Base-by-base conservation (phyloP, 306 rosid species). In the Prunus mira region DNA sequence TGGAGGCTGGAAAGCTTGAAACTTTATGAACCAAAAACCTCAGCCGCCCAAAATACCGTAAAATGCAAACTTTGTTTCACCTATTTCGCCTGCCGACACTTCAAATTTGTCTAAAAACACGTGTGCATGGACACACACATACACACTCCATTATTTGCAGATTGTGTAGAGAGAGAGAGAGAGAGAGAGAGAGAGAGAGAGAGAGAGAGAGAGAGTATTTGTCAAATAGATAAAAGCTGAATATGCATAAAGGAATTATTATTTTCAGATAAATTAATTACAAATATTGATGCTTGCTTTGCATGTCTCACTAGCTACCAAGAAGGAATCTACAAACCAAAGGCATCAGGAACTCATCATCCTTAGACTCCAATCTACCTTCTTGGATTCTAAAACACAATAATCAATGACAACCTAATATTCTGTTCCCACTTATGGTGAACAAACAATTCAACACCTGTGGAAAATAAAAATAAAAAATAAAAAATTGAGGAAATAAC, bases 11-110 rank as follows among this genome's bases (percentile, higher is more conserved):
- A 77, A 41, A 34, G 69, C 20, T 51, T 19, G 45, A 51, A 43
- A 46, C 43, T 17, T 47, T 51, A 81, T 62, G 85, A 70, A 67
- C 82, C 70, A 52, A 24, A 61, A 73, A 34, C 66, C 82, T 78
- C 78, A 79, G 78, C 79, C 79, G 71, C 84, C 74, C 69, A 45
- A 17, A 9, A 46, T 46, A 38, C 60, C 75, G 25, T 11, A 30
- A 45, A 19, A 51, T 28, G 75, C 51, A 3, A 22, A 27, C 38
- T 55, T 76, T 76, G 79, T 61, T 80, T 75, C 65, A 32, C 58
- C 46, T 77, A 24, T 66, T 80, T 78, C 18, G 18, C 74, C 86
- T 83, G 87, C 97, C 89, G 92, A 91, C 97, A 86, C 88, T 66
- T 27, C 24, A 28, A 51, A 50, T 45, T 11, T 19, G n/a, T 41